These are phyloP conservation scores for Zygnema circumcarinatum DNA, from an alignment of 139 green algal species.

Conservation along the genomic window DNA sequence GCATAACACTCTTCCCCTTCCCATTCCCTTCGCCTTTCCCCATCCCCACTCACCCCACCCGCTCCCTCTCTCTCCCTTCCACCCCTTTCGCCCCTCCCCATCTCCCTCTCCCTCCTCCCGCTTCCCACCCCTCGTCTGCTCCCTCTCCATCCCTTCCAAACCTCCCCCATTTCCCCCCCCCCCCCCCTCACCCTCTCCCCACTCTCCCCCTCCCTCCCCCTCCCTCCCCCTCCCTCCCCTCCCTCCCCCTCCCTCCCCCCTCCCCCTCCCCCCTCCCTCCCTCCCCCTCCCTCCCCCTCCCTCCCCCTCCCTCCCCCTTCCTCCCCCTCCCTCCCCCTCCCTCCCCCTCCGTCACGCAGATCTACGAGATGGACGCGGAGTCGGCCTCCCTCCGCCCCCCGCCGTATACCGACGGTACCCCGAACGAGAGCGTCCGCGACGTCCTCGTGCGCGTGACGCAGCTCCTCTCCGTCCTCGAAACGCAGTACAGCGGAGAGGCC, in stretches of 20 bases:
- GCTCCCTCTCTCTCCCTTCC: too few relatives aligned
- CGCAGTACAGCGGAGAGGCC: slow-evolving; percentile 34
- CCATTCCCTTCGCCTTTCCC: too few relatives aligned
- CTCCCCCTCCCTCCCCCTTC: background rate
- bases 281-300: background rate
- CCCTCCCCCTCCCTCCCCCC: background rate
- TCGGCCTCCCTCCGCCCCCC: slow-evolving; percentile 24
- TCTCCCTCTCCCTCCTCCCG: too few relatives aligned
- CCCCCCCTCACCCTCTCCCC: too few relatives aligned
- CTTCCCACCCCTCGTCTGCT: too few relatives aligned
- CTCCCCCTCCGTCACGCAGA: background rate
- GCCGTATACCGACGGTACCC: slow-evolving; percentile 32
- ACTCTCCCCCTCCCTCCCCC: too few relatives aligned
- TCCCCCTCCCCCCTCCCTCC: background rate
- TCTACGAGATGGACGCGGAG: slow-evolving; percentile 29
- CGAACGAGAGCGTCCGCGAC: slow-evolving; percentile 47
- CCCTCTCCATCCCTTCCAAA: too few relatives aligned
- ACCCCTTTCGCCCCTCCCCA: too few relatives aligned
- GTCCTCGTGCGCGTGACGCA: slow-evolving; percentile 54
- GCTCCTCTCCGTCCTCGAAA: slow-evolving; percentile 57
- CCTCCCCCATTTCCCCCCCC: background rate
- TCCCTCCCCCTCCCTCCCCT: background rate
- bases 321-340: background rate
- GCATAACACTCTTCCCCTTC: too few relatives aligned
- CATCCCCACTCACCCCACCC: too few relatives aligned